Conservation (phyloP, 495 filamentous ascomycete genomes). For the Trichodelitschia bisporula region DNA sequence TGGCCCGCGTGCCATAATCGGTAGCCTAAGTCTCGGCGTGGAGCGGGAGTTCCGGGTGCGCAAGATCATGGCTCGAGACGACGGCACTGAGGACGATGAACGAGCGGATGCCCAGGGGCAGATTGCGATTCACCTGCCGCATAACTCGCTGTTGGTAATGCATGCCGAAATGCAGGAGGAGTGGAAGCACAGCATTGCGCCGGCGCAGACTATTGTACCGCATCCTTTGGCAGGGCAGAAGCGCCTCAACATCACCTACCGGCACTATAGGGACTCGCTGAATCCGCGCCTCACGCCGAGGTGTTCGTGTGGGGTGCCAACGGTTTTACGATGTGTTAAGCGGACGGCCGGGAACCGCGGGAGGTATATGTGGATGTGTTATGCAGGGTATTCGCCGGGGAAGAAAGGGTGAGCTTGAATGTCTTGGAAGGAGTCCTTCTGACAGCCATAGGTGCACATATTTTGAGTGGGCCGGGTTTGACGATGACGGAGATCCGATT, state of each 20-base stretch:
- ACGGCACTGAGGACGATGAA: slow-evolving; percentile 9
- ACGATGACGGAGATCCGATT: slow-evolving; percentile 1
- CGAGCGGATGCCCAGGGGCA: slow-evolving; percentile 46
- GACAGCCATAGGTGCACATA: slow-evolving; percentile 22
- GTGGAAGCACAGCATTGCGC: slow-evolving; percentile 54
- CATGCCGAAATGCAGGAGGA: slow-evolving; percentile 74
- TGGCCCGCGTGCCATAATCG: slow-evolving; percentile 68
- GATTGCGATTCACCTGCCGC: slow-evolving; percentile 74
- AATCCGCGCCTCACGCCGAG: slow-evolving; percentile 43
- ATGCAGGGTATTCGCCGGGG: slow-evolving; percentile 48
- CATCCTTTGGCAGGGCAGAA: slow-evolving; percentile 59
- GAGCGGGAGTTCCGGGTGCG: slow-evolving; percentile 76
- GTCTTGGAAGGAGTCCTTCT: slow-evolving; percentile 2
- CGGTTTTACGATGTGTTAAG: slow-evolving; percentile 57
- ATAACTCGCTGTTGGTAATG: slow-evolving; percentile 87
- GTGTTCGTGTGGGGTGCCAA: slow-evolving; percentile 42
- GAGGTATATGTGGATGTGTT: slow-evolving; percentile 87
- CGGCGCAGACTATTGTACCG: slow-evolving; percentile 47
- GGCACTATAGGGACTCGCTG: slow-evolving; percentile 52
- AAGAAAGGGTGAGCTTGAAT: slow-evolving; percentile 26
- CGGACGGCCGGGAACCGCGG: slow-evolving; percentile 48
- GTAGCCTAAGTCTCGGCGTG: slow-evolving; percentile 72
- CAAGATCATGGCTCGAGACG: slow-evolving; percentile 25
- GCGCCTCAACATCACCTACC: slow-evolving; percentile 85
- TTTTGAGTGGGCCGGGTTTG: slow-evolving; percentile 1